phyloP scores from a whole-genome alignment of 83 land plant species.

The Thuja plicata region DNA sequence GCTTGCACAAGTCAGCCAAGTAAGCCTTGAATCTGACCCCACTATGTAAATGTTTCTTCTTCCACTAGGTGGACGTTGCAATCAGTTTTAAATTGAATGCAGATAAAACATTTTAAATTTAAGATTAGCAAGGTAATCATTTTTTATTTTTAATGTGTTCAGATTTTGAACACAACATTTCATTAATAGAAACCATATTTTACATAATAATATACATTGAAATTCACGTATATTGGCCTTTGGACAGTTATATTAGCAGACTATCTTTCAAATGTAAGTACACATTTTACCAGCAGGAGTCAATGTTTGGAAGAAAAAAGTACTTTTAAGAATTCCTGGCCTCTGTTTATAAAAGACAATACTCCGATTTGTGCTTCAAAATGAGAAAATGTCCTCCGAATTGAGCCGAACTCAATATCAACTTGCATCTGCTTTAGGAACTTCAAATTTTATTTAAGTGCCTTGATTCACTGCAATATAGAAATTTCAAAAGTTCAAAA shows the following conservation, averaged over 20 bases:
- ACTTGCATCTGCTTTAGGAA: neutral
- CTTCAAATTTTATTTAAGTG: neutral
- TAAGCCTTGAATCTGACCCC: neutral
- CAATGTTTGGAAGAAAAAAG: neutral
- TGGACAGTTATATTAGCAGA: neutral
- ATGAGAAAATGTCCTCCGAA: neutral
- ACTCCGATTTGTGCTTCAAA: neutral
- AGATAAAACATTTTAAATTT: neutral
- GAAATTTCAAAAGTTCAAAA: neutral
- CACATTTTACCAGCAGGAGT: neutral
- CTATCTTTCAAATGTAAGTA: neutral
- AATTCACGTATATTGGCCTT: neutral
- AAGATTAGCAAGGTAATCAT: neutral
- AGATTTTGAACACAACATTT: neutral
- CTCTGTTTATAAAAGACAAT: neutral
- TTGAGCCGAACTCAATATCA: neutral
- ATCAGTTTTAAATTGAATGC: neutral
- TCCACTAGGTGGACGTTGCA: neutral
- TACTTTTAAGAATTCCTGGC: neutral
- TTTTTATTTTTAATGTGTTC: neutral
- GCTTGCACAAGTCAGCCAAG: neutral
- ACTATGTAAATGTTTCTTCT: neutral
- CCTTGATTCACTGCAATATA: constrained; percentile 9
- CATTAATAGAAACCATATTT: neutral
- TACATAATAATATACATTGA: neutral